phyloP scores from a whole-genome alignment of 2,329 filamentous ascomycete species.

The Grosmannia huntii region DNA sequence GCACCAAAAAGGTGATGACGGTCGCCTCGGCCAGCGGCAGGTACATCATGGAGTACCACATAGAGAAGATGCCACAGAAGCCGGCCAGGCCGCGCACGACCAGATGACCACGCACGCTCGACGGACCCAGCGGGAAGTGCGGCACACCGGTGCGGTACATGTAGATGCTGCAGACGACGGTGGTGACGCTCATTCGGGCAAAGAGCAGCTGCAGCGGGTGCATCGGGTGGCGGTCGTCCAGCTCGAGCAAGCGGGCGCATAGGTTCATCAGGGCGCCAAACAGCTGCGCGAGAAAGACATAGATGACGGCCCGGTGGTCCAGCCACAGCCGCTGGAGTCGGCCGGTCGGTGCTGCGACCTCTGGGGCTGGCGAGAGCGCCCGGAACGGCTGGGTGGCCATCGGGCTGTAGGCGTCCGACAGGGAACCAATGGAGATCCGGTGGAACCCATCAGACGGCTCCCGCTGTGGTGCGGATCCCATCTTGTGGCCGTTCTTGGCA shows the following conservation, averaged over 20 bases:
- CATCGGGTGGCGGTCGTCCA: slow-evolving; percentile 52
- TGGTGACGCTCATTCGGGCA: slow-evolving; percentile 63
- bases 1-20: slow-evolving; percentile 77
- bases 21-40: slow-evolving; percentile 78
- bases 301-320: slow-evolving; percentile 56
- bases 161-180: slow-evolving; percentile 52
- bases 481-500: not conserved
- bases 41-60: slow-evolving; percentile 58
- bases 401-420: slow-evolving; percentile 21
- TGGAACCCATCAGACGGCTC: slow-evolving; percentile 19
- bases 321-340: slow-evolving; percentile 33
- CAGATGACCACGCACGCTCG: slow-evolving; percentile 54
- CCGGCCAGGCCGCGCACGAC: slow-evolving; percentile 21
- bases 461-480: not conserved
- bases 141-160: slow-evolving; percentile 60
- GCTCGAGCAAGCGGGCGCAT: slow-evolving; percentile 61
- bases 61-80: slow-evolving; percentile 63
- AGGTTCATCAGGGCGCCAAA: slow-evolving; percentile 84
- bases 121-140: slow-evolving; percentile 56
- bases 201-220: slow-evolving; percentile 80
- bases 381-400: slow-evolving; percentile 13
- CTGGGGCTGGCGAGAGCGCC: slow-evolving; percentile 4
- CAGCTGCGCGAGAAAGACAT: slow-evolving; percentile 64
- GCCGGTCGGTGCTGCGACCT: not conserved
- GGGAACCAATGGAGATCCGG: slow-evolving; percentile 27